Percentiles rank a stretch among this genome's conserved stretches.
These are phyloP conservation scores for Kodamaea alishanica DNA, from an alignment of 1,139 yeast genomes.

Conservation along the genomic window DNA sequence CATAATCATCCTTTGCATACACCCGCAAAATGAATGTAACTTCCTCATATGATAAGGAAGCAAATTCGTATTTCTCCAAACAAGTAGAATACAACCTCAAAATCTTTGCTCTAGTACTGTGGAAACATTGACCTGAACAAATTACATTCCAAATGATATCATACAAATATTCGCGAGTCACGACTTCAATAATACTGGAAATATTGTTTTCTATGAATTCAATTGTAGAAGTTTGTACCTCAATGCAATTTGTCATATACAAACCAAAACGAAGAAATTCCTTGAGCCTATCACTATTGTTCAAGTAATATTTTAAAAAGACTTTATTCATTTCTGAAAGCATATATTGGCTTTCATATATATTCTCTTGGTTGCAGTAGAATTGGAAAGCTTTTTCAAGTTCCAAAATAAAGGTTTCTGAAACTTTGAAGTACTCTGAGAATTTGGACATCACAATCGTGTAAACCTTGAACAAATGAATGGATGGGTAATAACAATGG, in stretches of 20 bases:
- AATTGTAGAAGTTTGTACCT: conserved; percentile 47
- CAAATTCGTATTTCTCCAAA: conserved; percentile 4
- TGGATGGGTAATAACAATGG: conserved; percentile 2
- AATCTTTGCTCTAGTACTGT: conserved; percentile 40
- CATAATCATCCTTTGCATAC: conserved; percentile 2
- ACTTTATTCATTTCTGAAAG: conserved; percentile 28
- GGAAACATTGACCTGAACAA: conserved; percentile 30
- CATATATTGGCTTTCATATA: conserved; percentile 7
- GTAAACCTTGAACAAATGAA: conserved; percentile 7
- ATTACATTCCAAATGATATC: conserved; percentile 23
- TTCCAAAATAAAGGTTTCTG: too few species aligned
- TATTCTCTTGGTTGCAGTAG: too few species aligned
- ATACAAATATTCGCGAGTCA: neutral
- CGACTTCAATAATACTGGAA: conserved; percentile 9
- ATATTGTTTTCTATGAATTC: conserved; percentile 20
- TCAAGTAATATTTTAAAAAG: conserved; percentile 20
- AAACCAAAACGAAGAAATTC: conserved; percentile 30
- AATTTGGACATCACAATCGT: conserved; percentile 2
- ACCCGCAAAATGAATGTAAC: neutral
- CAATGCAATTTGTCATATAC: conserved; percentile 36
- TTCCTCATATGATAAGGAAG: neutral
- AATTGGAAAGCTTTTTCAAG: too few species aligned
- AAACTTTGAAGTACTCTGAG: neutral
- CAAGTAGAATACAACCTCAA: conserved; percentile 30
- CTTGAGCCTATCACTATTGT: conserved; percentile 13